These are phyloP conservation scores for Monosporascus sp. DNA, from an alignment of 2,329 filamentous ascomycete species.

Conservation along the genomic window DNA sequence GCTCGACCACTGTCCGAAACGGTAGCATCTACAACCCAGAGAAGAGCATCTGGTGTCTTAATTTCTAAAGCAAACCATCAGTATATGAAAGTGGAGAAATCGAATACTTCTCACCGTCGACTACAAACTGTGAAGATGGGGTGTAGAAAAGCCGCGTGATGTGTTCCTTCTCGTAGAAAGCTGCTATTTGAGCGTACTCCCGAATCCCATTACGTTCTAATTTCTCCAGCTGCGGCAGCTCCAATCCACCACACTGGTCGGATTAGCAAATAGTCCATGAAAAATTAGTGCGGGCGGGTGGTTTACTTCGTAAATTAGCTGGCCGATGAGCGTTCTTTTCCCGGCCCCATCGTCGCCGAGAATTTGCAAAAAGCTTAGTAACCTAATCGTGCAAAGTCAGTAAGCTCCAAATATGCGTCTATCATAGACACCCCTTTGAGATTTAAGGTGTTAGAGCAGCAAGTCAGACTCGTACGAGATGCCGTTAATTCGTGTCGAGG, in stretches of 20 bases:
- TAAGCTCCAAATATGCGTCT: no score
- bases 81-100: background rate
- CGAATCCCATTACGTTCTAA: background rate
- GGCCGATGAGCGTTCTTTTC: background rate
- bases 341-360: background rate
- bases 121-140: background rate
- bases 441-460: no score
- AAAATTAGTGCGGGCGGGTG: no score
- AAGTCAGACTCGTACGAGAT: no score
- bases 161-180: background rate
- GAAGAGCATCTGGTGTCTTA: background rate
- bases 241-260: background rate
- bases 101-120: background rate
- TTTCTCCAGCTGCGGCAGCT: background rate
- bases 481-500: no score
- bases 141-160: background rate
- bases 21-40: slow-evolving; percentile 4
- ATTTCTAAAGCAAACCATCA: background rate
- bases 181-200: background rate
- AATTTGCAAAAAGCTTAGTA: background rate
- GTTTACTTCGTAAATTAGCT: background rate
- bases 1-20: background rate
- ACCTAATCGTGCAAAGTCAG: background rate
- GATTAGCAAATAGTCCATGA: background rate
- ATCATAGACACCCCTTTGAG: no score